Percentiles rank a stretch among this genome's conserved stretches.
Conservation (phyloP, 2,329 filamentous ascomycete species). For the Pyricularia sp. region DNA sequence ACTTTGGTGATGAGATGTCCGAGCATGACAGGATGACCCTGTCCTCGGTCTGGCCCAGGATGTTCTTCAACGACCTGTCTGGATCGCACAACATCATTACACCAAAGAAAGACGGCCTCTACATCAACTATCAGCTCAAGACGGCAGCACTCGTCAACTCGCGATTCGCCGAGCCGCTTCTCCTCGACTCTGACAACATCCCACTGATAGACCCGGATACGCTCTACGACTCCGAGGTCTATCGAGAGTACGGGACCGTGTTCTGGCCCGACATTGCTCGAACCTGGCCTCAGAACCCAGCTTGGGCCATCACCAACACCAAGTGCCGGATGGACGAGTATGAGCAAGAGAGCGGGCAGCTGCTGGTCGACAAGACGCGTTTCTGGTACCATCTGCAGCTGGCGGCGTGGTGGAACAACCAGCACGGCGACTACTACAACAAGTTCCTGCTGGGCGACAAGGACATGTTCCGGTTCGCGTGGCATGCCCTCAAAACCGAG, state of each 20-base stretch:
- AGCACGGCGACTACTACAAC: slow-evolving; percentile 15
- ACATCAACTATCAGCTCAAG: slow-evolving; percentile 22
- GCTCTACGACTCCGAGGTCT: slow-evolving; percentile 17
- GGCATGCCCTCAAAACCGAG: slow-evolving; percentile 22
- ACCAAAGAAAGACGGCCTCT: slow-evolving; percentile 22
- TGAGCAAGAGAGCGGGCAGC: slow-evolving; percentile 23
- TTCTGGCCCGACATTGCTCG: slow-evolving; percentile 28
- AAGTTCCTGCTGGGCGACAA: slow-evolving; percentile 25
- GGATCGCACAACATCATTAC: slow-evolving; percentile 19
- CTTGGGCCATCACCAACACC: slow-evolving; percentile 25
- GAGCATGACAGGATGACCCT: slow-evolving; percentile 11
- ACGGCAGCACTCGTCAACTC: slow-evolving; percentile 24
- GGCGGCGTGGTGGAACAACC: slow-evolving; percentile 21
- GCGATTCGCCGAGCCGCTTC: slow-evolving; percentile 22
- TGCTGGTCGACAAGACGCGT: slow-evolving; percentile 23
- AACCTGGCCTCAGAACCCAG: slow-evolving; percentile 15
- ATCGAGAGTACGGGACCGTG: slow-evolving; percentile 19
- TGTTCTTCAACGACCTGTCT: slow-evolving; percentile 20
- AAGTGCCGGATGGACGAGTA: slow-evolving; percentile 23
- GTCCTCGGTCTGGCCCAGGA: slow-evolving; percentile 10
- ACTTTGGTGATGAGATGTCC: slow-evolving; percentile 18
- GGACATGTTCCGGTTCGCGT: slow-evolving; percentile 23
- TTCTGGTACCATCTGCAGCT: slow-evolving; percentile 27
- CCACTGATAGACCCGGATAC: slow-evolving; percentile 12
- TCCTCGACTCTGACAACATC: slow-evolving; percentile 26